Conservation (phyloP, 2,329 filamentous ascomycete genomes). For the Thielaviopsis punctulata region DNA sequence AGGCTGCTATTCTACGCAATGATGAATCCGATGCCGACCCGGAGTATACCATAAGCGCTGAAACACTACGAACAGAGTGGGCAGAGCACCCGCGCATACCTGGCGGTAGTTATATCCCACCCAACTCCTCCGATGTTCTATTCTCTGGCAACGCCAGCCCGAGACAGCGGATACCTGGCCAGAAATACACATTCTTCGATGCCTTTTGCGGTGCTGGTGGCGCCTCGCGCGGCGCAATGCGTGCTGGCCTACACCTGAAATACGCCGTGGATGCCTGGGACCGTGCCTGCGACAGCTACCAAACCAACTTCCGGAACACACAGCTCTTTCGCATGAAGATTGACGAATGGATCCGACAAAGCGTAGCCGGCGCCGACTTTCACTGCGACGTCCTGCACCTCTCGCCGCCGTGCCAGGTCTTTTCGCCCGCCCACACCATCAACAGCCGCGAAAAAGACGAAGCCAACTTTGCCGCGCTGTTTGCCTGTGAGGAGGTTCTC, state of each 20-base stretch:
- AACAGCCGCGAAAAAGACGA: constrained; percentile 51
- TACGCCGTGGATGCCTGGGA: constrained; percentile 48
- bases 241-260: constrained; percentile 37
- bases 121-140: not conserved
- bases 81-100: not conserved
- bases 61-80: constrained; percentile 21
- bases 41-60: constrained; percentile 18
- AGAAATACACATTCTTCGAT: constrained; percentile 52
- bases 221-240: constrained; percentile 44
- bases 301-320: constrained; percentile 36
- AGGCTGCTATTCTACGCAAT: constrained; percentile 20
- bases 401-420: constrained; percentile 63
- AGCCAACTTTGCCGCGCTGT: constrained; percentile 44
- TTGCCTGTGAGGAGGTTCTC: constrained; percentile 37
- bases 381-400: constrained; percentile 49
- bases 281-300: constrained; percentile 40
- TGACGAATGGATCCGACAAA: constrained; percentile 28
- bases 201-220: constrained; percentile 60
- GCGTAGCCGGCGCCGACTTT: constrained; percentile 18
- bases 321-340: constrained; percentile 31
- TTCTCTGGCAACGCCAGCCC: not conserved
- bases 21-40: constrained; percentile 18
- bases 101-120: constrained; percentile 9
- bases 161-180: constrained; percentile 15
- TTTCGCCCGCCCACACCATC: constrained; percentile 53